These are phyloP conservation scores for Cladochytrium tenue DNA, from an alignment of 371 early-diverging fungal species.

Conservation along the genomic window DNA sequence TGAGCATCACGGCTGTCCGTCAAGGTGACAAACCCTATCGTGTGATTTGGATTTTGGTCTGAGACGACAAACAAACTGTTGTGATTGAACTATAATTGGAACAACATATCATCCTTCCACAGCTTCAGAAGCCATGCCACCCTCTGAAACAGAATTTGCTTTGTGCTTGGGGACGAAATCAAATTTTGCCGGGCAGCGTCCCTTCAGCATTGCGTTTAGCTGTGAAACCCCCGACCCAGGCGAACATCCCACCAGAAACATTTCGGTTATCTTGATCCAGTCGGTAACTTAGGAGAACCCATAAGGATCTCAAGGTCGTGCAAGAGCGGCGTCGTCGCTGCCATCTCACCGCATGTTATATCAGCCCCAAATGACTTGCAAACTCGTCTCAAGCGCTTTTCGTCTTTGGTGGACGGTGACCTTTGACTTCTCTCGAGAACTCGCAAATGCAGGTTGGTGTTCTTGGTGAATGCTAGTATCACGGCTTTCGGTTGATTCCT, in stretches of 20 bases:
- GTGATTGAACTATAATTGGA: too few relatives aligned
- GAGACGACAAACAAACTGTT: too few relatives aligned
- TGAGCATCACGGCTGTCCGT: conserved; percentile 15
- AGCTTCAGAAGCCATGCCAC: conserved; percentile 10
- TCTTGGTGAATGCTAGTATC: background rate
- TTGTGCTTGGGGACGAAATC: conserved; percentile 88
- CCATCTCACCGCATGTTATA: conserved; percentile 97
- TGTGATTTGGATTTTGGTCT: too few relatives aligned
- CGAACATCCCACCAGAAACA: conserved; percentile 33
- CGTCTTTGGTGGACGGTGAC: conserved; percentile 30
- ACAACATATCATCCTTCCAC: background rate
- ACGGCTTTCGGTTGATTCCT: background rate
- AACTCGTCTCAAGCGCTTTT: conserved; percentile 83
- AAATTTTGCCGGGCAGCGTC: conserved; percentile 84
- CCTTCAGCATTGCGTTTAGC: conserved; percentile 38
- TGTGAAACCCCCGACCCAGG: too few relatives aligned
- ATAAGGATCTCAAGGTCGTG: conserved; percentile 91
- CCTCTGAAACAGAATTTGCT: conserved; percentile 72
- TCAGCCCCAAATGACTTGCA: conserved; percentile 93
- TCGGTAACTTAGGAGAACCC: conserved; percentile 80
- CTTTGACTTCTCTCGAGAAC: conserved; percentile 16
- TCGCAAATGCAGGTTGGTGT: conserved; percentile 5
- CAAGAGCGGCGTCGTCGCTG: conserved; percentile 47
- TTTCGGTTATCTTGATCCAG: conserved; percentile 84
- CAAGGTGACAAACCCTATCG: background rate